Percentiles rank a stretch among this genome's conserved stretches.
Evolutionary conservation across 2,329 filamentous ascomycete genomes (phyloP).

Genomic region (Colletotrichum melonis): DNA sequence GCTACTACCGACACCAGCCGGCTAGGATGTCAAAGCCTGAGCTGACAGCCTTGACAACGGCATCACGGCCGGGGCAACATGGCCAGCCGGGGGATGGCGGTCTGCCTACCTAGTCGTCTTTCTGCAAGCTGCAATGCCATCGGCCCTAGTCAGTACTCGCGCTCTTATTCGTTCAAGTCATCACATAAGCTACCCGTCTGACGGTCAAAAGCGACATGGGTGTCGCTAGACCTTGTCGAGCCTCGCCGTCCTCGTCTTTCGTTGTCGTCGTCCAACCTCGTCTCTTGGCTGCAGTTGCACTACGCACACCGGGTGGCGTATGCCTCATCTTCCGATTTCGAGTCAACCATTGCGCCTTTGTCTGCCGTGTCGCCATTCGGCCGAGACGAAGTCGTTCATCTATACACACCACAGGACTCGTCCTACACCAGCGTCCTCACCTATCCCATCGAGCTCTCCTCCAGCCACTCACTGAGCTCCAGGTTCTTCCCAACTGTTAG

Average conservation of each 20-base stretch:
- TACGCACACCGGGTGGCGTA: conserved; percentile 18
- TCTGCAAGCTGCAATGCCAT: conserved; percentile 20
- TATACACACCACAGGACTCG: conserved; percentile 11
- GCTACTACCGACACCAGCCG: conserved; percentile 2
- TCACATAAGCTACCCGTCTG: conserved; percentile 24
- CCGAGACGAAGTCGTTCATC: conserved; percentile 2
- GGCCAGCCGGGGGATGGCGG: conserved; percentile 10
- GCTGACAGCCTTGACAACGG: too few species aligned
- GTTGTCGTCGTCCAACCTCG: conserved; percentile 24
- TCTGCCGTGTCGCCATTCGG: conserved; percentile 4
- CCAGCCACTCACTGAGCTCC: conserved; percentile 4
- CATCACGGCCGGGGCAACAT: background rate
- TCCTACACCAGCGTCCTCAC: background rate
- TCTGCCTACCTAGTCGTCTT: conserved; percentile 2
- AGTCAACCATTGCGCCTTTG: background rate
- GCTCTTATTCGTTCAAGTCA: conserved; percentile 13
- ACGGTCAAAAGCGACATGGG: conserved; percentile 18
- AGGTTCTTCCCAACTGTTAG: conserved; percentile 10
- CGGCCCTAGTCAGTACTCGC: background rate
- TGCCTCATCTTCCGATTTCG: background rate
- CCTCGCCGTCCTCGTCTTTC: background rate
- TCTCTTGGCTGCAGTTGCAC: conserved; percentile 20
- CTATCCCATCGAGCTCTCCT: background rate
- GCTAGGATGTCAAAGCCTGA: conserved; percentile 7
- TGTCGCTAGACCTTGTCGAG: conserved; percentile 20